A percentile compares a stretch with the other conserved stretches of the same genome.
Evolutionary conservation across 2,329 filamentous ascomycete species (phyloP).

Genomic region (Nigrospora oryzae): DNA sequence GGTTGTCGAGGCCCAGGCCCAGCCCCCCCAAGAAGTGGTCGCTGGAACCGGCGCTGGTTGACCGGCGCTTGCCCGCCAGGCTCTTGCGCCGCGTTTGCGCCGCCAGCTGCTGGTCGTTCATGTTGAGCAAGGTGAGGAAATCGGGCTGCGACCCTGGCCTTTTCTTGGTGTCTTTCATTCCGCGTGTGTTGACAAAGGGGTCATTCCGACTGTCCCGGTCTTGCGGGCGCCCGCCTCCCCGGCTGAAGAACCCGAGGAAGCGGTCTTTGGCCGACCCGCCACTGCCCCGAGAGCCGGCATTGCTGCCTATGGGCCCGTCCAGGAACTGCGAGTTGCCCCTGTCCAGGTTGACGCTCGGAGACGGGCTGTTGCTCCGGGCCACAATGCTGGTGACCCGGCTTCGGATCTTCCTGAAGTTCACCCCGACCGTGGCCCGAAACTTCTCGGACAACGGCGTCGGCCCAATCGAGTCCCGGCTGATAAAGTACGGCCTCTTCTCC

Average conservation of each 20-base stretch:
- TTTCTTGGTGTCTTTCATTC: slow-evolving; percentile 12
- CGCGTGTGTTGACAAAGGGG: slow-evolving; percentile 15
- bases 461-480: slow-evolving; percentile 37
- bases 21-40: slow-evolving; percentile 32
- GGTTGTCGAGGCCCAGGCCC: slow-evolving; percentile 24
- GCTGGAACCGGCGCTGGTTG: slow-evolving; percentile 22
- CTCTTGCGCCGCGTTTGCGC: slow-evolving; percentile 4
- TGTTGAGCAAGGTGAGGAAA: slow-evolving; percentile 32
- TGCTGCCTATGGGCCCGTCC: slow-evolving; percentile 18
- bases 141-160: slow-evolving; percentile 25
- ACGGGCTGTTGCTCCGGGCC: slow-evolving; percentile 20
- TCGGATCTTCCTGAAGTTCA: slow-evolving; percentile 24
- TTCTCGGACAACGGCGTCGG: slow-evolving; percentile 36
- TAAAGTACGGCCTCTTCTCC: slow-evolving; percentile 26
- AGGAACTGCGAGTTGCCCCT: slow-evolving; percentile 45
- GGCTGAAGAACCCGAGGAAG: slow-evolving; percentile 35
- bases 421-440: slow-evolving; percentile 28
- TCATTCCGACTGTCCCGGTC: slow-evolving; percentile 14
- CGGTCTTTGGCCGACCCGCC: slow-evolving; percentile 25
- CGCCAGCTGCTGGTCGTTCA: slow-evolving; percentile 31
- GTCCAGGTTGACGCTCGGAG: slow-evolving; percentile 38
- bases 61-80: slow-evolving; percentile 13
- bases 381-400: slow-evolving; percentile 23
- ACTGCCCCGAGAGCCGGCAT: slow-evolving; percentile 6
- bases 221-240: slow-evolving; percentile 4